Evolutionary conservation across 257 asterid species (phyloP).

Genomic region (Solanum clarkiae): DNA sequence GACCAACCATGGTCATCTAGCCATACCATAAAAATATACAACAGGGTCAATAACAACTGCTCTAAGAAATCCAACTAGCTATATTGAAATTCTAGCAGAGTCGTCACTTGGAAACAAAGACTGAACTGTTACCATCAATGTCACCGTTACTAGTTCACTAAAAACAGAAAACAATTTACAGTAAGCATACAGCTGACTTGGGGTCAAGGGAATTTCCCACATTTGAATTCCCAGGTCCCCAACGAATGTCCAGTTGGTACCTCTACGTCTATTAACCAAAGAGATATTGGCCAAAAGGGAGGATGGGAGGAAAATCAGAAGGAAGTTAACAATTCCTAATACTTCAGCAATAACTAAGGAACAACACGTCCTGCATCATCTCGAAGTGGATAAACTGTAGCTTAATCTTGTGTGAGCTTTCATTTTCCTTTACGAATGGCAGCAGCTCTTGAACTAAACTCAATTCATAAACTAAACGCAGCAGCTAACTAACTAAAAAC

Average conservation of each 20-base stretch:
- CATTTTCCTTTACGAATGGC: conserved; percentile 64
- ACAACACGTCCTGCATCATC: background rate
- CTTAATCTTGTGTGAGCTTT: conserved; percentile 10
- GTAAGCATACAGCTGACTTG: background rate
- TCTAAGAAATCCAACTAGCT: background rate
- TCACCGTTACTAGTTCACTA: background rate
- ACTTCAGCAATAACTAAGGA: background rate
- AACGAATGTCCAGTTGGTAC: background rate
- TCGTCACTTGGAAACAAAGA: background rate
- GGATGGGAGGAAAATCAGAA: background rate
- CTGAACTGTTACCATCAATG: background rate
- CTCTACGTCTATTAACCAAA: background rate
- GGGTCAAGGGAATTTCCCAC: no score
- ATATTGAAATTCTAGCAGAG: background rate
- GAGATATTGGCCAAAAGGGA: background rate
- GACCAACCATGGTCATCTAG: background rate
- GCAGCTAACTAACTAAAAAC: no score
- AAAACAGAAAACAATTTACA: background rate
- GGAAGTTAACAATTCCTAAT: background rate
- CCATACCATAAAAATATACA: background rate
- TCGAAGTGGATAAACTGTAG: background rate
- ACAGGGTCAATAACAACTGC: background rate
- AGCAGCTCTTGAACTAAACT: conserved; percentile 11
- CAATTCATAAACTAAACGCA: no score
- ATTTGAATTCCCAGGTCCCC: background rate